These are phyloP conservation scores for Nicotiana sylvestris DNA, from an alignment of 257 asterid species.

Conservation along the genomic window DNA sequence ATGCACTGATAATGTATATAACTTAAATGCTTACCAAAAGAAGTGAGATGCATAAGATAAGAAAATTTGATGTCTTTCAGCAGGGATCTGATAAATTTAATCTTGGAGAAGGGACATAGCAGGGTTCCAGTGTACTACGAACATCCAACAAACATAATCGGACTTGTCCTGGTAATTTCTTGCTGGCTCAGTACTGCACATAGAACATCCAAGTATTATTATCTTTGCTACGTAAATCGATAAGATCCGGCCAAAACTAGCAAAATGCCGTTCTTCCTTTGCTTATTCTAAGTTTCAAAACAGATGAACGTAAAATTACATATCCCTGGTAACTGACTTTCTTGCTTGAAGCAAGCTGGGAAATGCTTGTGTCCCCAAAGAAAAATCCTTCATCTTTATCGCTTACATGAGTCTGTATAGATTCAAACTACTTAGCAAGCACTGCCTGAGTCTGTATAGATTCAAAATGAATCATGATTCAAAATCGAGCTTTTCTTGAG, in stretches of 20 bases:
- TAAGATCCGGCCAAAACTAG: not conserved
- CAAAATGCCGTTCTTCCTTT: not conserved
- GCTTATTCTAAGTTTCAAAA: not conserved
- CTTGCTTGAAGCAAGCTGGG: not conserved
- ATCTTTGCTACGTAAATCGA: not conserved
- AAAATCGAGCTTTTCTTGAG: not conserved
- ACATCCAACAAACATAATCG: constrained; percentile 53
- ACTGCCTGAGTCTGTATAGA: not conserved
- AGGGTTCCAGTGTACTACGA: constrained; percentile 76
- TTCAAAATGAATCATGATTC: not conserved
- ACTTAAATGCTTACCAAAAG: not conserved
- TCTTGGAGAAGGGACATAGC: constrained; percentile 72
- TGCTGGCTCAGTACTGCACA: not conserved
- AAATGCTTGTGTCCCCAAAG: not conserved
- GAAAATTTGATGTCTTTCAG: not conserved
- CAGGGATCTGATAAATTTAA: constrained; percentile 57
- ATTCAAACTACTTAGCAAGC: not conserved
- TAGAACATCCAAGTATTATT: not conserved
- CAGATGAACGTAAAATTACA: not conserved
- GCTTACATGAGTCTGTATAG: not conserved
- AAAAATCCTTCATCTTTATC: not conserved
- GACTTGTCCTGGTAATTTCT: constrained; percentile 67
- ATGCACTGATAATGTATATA: not conserved
- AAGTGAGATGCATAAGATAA: not conserved
- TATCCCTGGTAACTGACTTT: not conserved